Conservation (phyloP, 495 filamentous ascomycete genomes). For the Extremus antarcticus region DNA sequence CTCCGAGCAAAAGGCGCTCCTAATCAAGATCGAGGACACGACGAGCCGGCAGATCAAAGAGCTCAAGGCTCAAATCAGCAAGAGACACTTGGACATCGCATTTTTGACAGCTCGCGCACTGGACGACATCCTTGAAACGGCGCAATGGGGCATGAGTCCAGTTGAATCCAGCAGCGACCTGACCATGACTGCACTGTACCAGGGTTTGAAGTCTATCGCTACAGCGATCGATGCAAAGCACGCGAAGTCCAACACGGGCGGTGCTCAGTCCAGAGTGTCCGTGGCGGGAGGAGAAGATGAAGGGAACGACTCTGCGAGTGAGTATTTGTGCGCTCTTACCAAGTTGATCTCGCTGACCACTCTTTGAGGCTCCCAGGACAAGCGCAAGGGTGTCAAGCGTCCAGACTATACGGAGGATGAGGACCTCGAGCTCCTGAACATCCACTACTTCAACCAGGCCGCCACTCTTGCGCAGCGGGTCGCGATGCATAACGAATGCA, state of each 20-base stretch:
- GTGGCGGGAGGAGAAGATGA: neutral
- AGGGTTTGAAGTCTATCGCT: neutral
- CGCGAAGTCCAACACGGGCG: no score
- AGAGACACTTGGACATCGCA: neutral
- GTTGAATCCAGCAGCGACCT: neutral
- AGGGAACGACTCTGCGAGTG: neutral
- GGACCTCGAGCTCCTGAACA: neutral
- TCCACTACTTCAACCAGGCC: neutral
- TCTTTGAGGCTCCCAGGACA: neutral
- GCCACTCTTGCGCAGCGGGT: neutral
- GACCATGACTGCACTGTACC: neutral
- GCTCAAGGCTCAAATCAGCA: neutral
- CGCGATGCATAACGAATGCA: neutral
- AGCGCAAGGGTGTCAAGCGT: neutral
- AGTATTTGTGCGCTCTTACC: neutral
- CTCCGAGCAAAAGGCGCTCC: neutral
- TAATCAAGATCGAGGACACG: neutral
- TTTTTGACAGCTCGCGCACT: neutral
- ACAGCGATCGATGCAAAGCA: neutral
- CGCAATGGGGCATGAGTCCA: neutral
- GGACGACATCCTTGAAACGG: neutral
- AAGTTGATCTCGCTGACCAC: neutral
- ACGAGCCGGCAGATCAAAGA: neutral
- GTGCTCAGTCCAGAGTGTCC: neutral
- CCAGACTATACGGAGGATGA: neutral